These are phyloP conservation scores for Dittrichia graveolens DNA, from an alignment of 129 eudicot species.

Conservation along the genomic window DNA sequence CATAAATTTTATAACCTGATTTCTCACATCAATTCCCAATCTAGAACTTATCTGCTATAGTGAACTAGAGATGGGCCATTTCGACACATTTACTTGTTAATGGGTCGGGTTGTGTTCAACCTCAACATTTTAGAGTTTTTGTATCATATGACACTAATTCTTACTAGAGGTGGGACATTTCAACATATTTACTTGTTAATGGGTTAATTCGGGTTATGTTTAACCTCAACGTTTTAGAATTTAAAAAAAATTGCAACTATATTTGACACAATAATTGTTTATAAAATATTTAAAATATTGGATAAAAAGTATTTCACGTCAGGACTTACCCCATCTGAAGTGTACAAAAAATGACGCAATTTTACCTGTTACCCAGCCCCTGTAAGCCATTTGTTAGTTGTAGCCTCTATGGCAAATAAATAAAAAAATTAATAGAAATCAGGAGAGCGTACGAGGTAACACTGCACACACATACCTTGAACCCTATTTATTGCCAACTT, in stretches of 20 bases:
- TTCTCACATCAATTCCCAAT: background rate
- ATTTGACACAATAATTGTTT: background rate
- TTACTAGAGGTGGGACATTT: background rate
- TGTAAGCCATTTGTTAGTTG: background rate
- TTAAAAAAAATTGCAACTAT: background rate
- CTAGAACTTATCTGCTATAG: background rate
- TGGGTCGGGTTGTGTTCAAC: too few relatives aligned
- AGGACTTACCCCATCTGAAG: background rate
- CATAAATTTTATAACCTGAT: too few relatives aligned
- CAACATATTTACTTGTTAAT: background rate
- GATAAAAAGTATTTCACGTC: background rate
- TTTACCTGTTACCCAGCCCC: conserved; percentile 11
- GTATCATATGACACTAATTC: background rate
- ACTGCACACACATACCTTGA: conserved; percentile 37
- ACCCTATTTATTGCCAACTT: conserved; percentile 66
- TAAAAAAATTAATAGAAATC: background rate
- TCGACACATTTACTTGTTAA: conserved; percentile 9
- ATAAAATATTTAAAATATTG: background rate
- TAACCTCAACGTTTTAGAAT: background rate
- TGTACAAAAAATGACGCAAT: background rate
- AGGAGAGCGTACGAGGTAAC: background rate
- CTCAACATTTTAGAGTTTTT: background rate
- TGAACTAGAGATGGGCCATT: background rate
- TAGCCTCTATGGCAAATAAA: background rate
- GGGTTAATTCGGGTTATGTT: background rate